Base-by-base conservation (phyloP, 208 protist species). In the Wallacemonas sp. region DNA sequence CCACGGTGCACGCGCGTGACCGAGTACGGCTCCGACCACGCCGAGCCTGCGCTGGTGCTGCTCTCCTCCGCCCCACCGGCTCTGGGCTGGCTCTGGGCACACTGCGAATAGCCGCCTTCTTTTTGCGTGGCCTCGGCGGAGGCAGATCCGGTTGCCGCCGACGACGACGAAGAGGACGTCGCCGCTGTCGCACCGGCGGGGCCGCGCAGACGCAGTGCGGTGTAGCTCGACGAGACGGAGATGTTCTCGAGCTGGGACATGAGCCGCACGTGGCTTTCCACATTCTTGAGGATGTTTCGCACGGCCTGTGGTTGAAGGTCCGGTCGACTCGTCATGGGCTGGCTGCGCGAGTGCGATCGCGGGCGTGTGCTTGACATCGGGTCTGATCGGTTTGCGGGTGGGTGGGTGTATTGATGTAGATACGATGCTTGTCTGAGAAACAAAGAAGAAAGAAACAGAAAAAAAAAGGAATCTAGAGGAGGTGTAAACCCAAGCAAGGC, bases 1-100 rank as follows among this genome's bases (percentile, higher is more conserved):
- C 80, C 86, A 22, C 86, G 77, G 61, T 95, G 89, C n/a, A 95
- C 83, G 44, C 89, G 84, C 0, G 89, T 87, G 31, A 91, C 86
- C 49, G 67, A 81, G 57, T 84, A 92, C 14, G 84, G 67, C 38
- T 74, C 69, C 39, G 89, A 85, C 88, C 84, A 94, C 22, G 32
- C 29, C 7, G 29, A 94, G 14, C 28, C 23, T 3, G 25, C 71
- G 52, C 25, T 61, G 55, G 11, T 65, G 32, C 31, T 32, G 14
- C 31, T 31, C 33, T n/a, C 8, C 2, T 20, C 28, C 16, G 49
- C 10, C 23, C 14, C 20, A 5, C 23, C 48, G 46, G 61, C 70
- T 45, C n/a, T 45, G 28, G 66, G 55, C 45, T 54, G 38, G 41
- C 70, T 70, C 67, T 69, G 70, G 4, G 36, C 31, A 18, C 57